Evolutionary conservation across 2,329 filamentous ascomycete genomes (phyloP).

Genomic region (Aspergillus ibericus): DNA sequence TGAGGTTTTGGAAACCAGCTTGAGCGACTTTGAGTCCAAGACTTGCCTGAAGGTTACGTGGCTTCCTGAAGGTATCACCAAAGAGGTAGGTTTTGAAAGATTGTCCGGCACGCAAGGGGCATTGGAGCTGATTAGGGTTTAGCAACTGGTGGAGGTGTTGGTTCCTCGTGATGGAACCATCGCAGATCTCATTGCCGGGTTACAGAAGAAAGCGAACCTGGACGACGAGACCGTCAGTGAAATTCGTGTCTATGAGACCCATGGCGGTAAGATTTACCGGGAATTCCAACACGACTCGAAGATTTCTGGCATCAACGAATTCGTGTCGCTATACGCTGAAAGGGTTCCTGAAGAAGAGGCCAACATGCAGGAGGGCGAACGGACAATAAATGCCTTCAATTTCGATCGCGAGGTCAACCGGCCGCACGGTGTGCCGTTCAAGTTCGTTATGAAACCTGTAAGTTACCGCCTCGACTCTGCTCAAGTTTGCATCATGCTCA

Average conservation of each 20-base stretch:
- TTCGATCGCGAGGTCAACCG: constrained; percentile 88
- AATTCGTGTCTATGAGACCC: constrained; percentile 79
- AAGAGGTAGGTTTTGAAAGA: constrained; percentile 64
- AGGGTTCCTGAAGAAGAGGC: constrained; percentile 70
- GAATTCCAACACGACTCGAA: constrained; percentile 68
- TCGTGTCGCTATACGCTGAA: constrained; percentile 77
- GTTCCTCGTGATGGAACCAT: constrained; percentile 84
- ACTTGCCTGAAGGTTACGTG: constrained; percentile 80
- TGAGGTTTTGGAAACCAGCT: constrained; percentile 89
- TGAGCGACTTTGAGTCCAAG: constrained; percentile 90
- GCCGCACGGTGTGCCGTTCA: constrained; percentile 85
- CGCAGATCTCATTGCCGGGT: constrained; percentile 70
- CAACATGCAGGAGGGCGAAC: constrained; percentile 62
- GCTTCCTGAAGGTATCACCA: constrained; percentile 85
- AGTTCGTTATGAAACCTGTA: constrained; percentile 80
- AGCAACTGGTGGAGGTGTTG: constrained; percentile 79
- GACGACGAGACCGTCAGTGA: constrained; percentile 71
- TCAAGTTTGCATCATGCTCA: constrained; percentile 13
- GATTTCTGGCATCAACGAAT: constrained; percentile 84
- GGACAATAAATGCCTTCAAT: constrained; percentile 79
- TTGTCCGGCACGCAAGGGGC: background rate
- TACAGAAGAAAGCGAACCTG: constrained; percentile 79
- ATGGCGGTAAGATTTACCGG: constrained; percentile 80
- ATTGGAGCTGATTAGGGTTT: constrained; percentile 18
- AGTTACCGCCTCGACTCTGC: constrained; percentile 30